These are phyloP conservation scores for Hypoxylon sp. DNA, from an alignment of 2,329 filamentous ascomycete genomes.

Conservation along the genomic window DNA sequence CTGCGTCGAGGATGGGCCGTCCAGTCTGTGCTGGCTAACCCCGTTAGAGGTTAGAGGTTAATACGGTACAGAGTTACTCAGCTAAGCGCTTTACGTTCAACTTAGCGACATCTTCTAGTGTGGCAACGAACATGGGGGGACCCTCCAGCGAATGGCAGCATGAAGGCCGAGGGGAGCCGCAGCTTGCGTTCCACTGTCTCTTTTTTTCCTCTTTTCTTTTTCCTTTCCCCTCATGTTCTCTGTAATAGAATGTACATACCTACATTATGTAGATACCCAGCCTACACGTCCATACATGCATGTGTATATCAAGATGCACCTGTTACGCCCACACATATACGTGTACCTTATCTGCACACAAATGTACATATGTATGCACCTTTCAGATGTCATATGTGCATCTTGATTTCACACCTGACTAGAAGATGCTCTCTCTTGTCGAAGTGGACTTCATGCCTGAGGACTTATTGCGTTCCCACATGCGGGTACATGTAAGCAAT, in stretches of 20 bases:
- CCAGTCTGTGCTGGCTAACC: constrained; percentile 24
- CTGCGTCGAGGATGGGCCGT: neutral
- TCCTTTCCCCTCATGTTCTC: neutral
- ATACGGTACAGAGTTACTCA: constrained; percentile 19
- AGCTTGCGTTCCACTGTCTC: constrained; percentile 21
- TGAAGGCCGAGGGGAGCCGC: constrained; percentile 25
- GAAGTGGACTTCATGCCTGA: neutral
- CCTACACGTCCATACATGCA: neutral
- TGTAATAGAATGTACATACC: constrained; percentile 10
- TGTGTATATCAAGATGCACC: too few relatives aligned
- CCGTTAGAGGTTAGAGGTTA: constrained; percentile 24
- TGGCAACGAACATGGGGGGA: constrained; percentile 32
- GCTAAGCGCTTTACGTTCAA: constrained; percentile 34
- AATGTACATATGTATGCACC: too few relatives aligned
- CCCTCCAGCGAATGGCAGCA: constrained; percentile 16
- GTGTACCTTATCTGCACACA: neutral
- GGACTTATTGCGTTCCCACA: neutral
- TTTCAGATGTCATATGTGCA: neutral
- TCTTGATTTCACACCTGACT: neutral
- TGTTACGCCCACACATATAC: too few relatives aligned
- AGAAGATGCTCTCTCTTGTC: neutral
- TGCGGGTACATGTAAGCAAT: neutral
- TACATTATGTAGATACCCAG: neutral
- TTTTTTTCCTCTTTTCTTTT: constrained; percentile 11
- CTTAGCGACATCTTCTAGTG: constrained; percentile 27